These are phyloP conservation scores for Suillus weaverae DNA, from an alignment of 768 basidiomycete species.

Conservation along the genomic window DNA sequence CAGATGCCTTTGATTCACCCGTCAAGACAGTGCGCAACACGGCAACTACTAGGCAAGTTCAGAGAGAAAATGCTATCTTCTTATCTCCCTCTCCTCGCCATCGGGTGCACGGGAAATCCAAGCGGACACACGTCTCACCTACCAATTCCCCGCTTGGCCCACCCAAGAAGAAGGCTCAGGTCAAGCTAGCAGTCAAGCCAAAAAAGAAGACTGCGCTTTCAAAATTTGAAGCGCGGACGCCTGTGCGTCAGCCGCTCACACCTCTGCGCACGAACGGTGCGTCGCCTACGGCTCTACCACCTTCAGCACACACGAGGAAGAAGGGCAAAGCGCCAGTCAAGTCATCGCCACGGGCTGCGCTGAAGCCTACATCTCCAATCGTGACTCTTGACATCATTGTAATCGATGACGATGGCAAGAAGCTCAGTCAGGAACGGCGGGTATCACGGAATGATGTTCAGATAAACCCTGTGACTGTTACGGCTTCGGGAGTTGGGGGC, in stretches of 20 bases:
- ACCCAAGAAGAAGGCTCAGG: conserved; percentile 32
- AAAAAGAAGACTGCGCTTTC: conserved; percentile 17
- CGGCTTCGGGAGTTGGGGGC: conserved; percentile 6
- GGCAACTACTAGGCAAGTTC: conserved; percentile 8
- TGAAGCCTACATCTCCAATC: conserved; percentile 46
- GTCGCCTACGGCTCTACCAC: conserved; percentile 37
- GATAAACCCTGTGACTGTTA: conserved; percentile 28
- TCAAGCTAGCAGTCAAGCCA: conserved; percentile 13
- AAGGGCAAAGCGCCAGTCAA: conserved; percentile 17
- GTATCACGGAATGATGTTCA: conserved; percentile 48
- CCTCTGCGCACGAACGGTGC: conserved; percentile 28
- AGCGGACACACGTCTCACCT: conserved; percentile 19
- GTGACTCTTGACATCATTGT: conserved; percentile 69
- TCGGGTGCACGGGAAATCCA: conserved; percentile 13
- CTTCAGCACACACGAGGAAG: conserved; percentile 25
- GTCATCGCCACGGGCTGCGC: conserved; percentile 21
- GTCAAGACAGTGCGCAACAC: background rate
- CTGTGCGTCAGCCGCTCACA: conserved; percentile 42
- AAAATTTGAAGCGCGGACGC: conserved; percentile 19
- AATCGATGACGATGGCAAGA: conserved; percentile 59
- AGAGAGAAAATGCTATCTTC: conserved; percentile 24
- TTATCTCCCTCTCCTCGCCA: conserved; percentile 23
- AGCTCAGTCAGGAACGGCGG: conserved; percentile 60
- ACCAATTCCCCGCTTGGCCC: conserved; percentile 19
- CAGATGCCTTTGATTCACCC: conserved; percentile 7